These are phyloP conservation scores for Phoenix dactylifera DNA, from an alignment of 176 grass and related monocot genomes.

Conservation along the genomic window DNA sequence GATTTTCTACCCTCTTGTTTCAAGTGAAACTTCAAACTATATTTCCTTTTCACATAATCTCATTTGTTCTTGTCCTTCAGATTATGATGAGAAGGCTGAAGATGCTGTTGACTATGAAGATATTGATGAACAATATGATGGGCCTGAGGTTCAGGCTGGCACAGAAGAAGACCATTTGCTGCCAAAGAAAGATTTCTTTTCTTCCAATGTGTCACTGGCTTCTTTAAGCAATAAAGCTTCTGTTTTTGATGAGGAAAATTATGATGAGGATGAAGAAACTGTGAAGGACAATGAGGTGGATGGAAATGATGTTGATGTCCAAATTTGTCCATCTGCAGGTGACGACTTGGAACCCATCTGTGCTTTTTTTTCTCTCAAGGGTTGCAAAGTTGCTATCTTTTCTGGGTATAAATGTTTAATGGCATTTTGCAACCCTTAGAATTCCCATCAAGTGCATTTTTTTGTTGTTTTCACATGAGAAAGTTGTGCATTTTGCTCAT, in stretches of 20 bases:
- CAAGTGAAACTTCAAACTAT: neutral
- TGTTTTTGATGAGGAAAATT: slow-evolving; percentile 86
- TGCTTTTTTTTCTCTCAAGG: neutral
- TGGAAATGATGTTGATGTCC: slow-evolving; percentile 19
- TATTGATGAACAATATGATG: slow-evolving; percentile 99
- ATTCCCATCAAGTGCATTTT: too few relatives aligned
- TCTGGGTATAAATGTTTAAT: too few relatives aligned
- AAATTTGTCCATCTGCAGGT: slow-evolving; percentile 30
- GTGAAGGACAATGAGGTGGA: slow-evolving; percentile 22
- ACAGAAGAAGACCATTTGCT: slow-evolving; percentile 84
- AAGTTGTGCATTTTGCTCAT: too few relatives aligned
- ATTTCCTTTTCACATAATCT: slow-evolving; percentile 16
- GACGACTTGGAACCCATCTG: neutral
- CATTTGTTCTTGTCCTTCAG: slow-evolving; percentile 29
- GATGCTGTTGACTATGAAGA: slow-evolving; percentile 98
- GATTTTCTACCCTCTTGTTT: too few relatives aligned
- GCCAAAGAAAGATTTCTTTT: slow-evolving; percentile 72
- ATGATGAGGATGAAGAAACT: slow-evolving; percentile 82
- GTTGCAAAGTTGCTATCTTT: too few relatives aligned
- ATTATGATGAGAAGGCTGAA: slow-evolving; percentile 98
- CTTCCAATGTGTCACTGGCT: slow-evolving; percentile 51
- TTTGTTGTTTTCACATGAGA: too few relatives aligned
- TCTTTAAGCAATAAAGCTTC: slow-evolving; percentile 36
- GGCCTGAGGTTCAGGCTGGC: slow-evolving; percentile 77
- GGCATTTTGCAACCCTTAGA: too few relatives aligned